Base-by-base conservation (phyloP, 257 asterid genomes). In the Pogostemon cablin region DNA sequence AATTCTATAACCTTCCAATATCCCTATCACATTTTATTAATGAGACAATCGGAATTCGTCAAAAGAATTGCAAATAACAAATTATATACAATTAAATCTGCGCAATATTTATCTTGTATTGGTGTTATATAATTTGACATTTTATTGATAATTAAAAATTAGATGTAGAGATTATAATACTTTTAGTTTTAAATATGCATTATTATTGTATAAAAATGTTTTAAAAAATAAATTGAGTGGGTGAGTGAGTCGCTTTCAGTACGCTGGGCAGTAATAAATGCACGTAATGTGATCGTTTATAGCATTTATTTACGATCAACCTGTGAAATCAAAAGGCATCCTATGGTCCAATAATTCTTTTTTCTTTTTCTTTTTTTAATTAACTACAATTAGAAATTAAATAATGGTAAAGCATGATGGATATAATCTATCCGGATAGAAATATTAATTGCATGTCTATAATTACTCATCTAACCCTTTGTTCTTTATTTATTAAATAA, bases 201-300 rank as follows among this genome's bases (percentile, higher is more conserved):
- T 7, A 9, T 32, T 43, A 6, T 43, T 43, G 6, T 5, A 63
- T 20, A 4, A 9, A 3, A 67, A 59, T 15, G 20, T 40, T 38
- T 15, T n/a, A 39, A 12, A 37, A 4, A 50, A 7, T 8, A 53
- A 60, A 60, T 12, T 64, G 55, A 40, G 7, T 60, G 5, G 3
- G n/a, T 47, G 10, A 35, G 67, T 1, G 53, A n/a, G 82, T 78
- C 70, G 65, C 60, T 78, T 55, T 78, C 82, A 78, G 79, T 78
- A 63, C 42, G 20, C 56, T 12, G 77, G 35, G 49, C 20, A 62
- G 74, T 69, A 74, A 65, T 69, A 57, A 78, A 63, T 78, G 81
- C 75, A 25, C 34, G 41, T 47, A 62, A 64, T 52, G 72, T 74
- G 77, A 64, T 53, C 72, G 77, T 70, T 74, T 65, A 8, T 61